A percentile compares a stretch with the other conserved stretches of the same genome.
phyloP scores from a whole-genome alignment of 139 green algal species.

The Chlorella sp. region DNA sequence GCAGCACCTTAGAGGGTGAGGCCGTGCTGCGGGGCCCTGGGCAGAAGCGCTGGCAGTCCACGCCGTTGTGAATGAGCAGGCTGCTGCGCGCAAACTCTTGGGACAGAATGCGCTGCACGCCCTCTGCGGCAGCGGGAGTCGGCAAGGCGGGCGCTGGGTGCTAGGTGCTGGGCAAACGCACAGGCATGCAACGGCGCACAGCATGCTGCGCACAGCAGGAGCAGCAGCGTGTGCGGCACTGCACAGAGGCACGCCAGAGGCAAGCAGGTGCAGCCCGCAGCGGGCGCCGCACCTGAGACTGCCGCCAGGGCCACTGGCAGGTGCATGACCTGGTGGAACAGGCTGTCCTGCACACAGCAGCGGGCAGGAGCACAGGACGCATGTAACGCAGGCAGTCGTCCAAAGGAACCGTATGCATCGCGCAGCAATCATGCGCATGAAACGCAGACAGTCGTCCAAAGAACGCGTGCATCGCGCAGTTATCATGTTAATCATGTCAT shows the following conservation, averaged over 20 bases:
- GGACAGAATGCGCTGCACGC: constrained; percentile 59
- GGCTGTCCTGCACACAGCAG: constrained; percentile 56
- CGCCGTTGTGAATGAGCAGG: constrained; percentile 67
- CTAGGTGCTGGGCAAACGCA: background rate
- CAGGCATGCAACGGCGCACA: background rate
- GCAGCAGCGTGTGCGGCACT: background rate
- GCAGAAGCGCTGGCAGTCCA: constrained; percentile 66
- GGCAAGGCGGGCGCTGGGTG: background rate
- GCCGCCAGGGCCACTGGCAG: constrained; percentile 63
- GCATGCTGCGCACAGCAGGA: too few species aligned
- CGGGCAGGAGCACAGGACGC: background rate
- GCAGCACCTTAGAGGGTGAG: too few species aligned
- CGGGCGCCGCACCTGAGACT: constrained; percentile 48
- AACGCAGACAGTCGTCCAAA: too few species aligned
- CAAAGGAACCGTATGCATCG: too few species aligned
- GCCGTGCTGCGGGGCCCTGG: constrained; percentile 26
- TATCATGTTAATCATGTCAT: too few species aligned
- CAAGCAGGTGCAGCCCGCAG: too few species aligned
- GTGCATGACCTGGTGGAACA: constrained; percentile 75
- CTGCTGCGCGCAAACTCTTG: constrained; percentile 65
- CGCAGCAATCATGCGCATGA: too few species aligned
- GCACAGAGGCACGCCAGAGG: background rate
- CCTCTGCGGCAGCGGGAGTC: background rate
- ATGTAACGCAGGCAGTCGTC: constrained; percentile 15
- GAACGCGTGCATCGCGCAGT: too few species aligned